These are phyloP conservation scores for Ophiostoma tasmaniense DNA, from an alignment of 2,329 filamentous ascomycete species.

Conservation along the genomic window DNA sequence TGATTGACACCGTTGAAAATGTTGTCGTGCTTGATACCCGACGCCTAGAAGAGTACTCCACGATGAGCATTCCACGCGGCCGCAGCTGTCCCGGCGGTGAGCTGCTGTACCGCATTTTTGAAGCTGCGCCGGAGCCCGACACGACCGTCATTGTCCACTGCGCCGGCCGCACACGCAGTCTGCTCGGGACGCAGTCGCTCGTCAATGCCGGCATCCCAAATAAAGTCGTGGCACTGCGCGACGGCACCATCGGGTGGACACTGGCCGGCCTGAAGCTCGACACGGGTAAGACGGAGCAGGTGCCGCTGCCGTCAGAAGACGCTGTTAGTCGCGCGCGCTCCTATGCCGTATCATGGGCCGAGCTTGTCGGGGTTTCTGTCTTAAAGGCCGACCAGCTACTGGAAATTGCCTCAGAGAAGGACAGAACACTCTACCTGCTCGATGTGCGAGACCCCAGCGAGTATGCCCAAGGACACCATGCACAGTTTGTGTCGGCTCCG, in stretches of 20 bases:
- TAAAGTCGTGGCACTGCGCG: constrained; percentile 8
- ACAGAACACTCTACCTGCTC: constrained; percentile 10
- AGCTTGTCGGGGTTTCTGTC: constrained; percentile 10
- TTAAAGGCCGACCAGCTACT: neutral
- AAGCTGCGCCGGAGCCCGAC: constrained; percentile 10
- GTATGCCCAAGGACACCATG: constrained; percentile 6
- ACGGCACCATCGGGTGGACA: constrained; percentile 15
- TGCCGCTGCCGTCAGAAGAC: constrained; percentile 8
- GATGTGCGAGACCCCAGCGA: constrained; percentile 13
- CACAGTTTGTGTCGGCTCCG: constrained; percentile 7
- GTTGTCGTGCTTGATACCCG: constrained; percentile 12
- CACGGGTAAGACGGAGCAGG: constrained; percentile 8
- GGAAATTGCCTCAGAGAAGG: neutral
- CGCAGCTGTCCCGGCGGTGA: constrained; percentile 15
- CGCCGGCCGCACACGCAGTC: constrained; percentile 11
- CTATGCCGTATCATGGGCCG: constrained; percentile 10
- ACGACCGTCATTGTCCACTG: constrained; percentile 14
- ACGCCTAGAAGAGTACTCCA: constrained; percentile 14
- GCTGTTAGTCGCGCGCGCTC: neutral
- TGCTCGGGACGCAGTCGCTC: constrained; percentile 11
- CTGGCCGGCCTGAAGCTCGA: constrained; percentile 11
- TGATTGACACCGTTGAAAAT: neutral
- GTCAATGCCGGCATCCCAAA: constrained; percentile 13
- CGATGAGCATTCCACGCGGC: constrained; percentile 15
- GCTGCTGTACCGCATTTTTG: constrained; percentile 14